Conservation (phyloP, 495 filamentous ascomycete genomes). For the Durotheca rogersii region DNA sequence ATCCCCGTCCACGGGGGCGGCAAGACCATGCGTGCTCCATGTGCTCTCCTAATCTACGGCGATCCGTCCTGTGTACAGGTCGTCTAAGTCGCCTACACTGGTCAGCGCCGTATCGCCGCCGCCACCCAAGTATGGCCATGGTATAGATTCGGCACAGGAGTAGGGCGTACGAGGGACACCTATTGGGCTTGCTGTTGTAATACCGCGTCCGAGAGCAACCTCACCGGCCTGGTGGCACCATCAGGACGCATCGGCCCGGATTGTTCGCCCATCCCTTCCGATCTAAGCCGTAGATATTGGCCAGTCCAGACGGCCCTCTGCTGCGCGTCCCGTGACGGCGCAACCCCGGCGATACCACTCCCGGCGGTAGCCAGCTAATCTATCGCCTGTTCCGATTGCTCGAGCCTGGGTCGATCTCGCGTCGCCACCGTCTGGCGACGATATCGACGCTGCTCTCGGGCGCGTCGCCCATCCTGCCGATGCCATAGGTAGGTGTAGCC, state of each 20-base stretch:
- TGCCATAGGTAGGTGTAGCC: too few relatives aligned
- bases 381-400: background rate
- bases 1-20: too few relatives aligned
- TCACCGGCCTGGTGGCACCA: background rate
- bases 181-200: background rate
- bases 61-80: too few relatives aligned
- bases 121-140: too few relatives aligned
- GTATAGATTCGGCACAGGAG: too few relatives aligned
- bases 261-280: background rate
- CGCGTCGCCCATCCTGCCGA: background rate
- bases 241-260: background rate
- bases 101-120: background rate
- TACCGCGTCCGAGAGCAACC: background rate
- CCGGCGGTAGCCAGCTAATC: background rate
- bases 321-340: background rate
- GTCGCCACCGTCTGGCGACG: background rate
- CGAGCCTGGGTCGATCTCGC: background rate
- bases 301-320: background rate
- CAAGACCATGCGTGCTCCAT: too few relatives aligned
- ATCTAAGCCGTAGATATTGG: background rate
- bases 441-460: background rate
- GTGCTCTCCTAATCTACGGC: too few relatives aligned
- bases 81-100: background rate
- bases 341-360: background rate
- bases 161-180: too few relatives aligned